These are phyloP conservation scores for Immersiella caudata DNA, from an alignment of 495 filamentous ascomycete species.

Conservation along the genomic window DNA sequence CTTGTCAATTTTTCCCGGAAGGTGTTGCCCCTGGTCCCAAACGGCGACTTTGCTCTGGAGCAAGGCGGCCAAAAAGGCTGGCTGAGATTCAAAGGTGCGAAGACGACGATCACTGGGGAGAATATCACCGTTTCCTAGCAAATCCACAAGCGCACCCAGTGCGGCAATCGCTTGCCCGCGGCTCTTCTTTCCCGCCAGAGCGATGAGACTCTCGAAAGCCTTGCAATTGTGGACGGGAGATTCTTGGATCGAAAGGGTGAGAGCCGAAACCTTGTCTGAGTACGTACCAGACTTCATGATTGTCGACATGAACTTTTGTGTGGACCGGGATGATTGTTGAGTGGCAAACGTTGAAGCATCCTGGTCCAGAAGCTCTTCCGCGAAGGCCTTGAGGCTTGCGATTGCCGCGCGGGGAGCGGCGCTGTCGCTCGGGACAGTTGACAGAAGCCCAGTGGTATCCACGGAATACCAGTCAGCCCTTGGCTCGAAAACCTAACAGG, in stretches of 20 bases:
- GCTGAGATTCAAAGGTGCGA: conserved; percentile 75
- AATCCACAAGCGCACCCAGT: conserved; percentile 86
- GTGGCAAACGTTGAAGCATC: conserved; percentile 68
- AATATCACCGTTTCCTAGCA: conserved; percentile 83
- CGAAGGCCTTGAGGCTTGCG: conserved; percentile 74
- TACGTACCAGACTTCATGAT: conserved; percentile 97
- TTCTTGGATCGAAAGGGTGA: conserved; percentile 92
- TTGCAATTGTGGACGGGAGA: conserved; percentile 92
- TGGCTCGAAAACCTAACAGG: conserved; percentile 66
- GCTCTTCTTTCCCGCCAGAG: conserved; percentile 82
- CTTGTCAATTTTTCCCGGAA: conserved; percentile 71
- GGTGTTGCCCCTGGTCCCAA: conserved; percentile 66
- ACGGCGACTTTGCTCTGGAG: conserved; percentile 53
- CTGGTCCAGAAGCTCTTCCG: conserved; percentile 69
- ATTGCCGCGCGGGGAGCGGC: conserved; percentile 59
- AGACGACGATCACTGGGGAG: conserved; percentile 82
- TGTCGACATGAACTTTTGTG: conserved; percentile 89
- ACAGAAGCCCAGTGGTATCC: conserved; percentile 59
- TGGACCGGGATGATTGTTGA: conserved; percentile 63
- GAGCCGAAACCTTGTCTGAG: conserved; percentile 92
- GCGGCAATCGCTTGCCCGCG: conserved; percentile 93
- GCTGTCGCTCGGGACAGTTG: conserved; percentile 45
- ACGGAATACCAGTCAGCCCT: conserved; percentile 84
- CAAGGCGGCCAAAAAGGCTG: conserved; percentile 69
- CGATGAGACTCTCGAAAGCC: conserved; percentile 79